These are phyloP conservation scores for Curvularia sp. DNA, from an alignment of 2,329 filamentous ascomycete genomes.

Conservation along the genomic window DNA sequence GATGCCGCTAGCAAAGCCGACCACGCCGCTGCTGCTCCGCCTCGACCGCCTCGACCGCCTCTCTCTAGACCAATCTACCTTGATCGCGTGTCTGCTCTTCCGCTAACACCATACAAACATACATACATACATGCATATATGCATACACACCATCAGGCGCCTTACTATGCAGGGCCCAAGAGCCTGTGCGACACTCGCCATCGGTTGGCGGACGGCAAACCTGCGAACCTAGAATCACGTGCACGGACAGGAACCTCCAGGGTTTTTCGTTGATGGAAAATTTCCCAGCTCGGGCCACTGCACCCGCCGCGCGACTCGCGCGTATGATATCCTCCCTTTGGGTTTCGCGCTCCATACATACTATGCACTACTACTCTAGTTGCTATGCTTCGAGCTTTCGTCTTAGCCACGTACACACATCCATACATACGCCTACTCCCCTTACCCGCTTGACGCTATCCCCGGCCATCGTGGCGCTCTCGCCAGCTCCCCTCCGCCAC, in stretches of 20 bases:
- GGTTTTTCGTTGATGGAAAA: constrained; percentile 43
- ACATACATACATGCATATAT: neutral
- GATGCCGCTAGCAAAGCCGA: neutral
- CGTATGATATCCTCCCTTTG: constrained; percentile 36
- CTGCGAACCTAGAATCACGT: constrained; percentile 12
- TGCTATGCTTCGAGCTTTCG: neutral
- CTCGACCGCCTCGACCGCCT: neutral
- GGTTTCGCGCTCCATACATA: constrained; percentile 27
- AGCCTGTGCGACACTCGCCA: neutral
- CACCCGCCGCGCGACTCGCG: constrained; percentile 38
- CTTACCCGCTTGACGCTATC: neutral
- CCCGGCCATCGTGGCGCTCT: neutral
- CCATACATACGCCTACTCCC: neutral
- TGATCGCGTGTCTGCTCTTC: neutral
- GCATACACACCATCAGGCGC: too few relatives aligned
- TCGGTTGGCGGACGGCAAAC: neutral
- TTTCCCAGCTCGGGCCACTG: constrained; percentile 30
- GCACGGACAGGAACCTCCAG: constrained; percentile 31
- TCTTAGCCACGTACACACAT: neutral
- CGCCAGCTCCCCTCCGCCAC: neutral
- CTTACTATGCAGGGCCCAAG: too few relatives aligned
- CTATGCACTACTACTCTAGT: too few relatives aligned
- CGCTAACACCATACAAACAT: neutral
- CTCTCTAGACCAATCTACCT: neutral
- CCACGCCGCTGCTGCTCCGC: neutral